These are phyloP conservation scores for Grammothele lineata DNA, from an alignment of 768 basidiomycete species.

Conservation along the genomic window DNA sequence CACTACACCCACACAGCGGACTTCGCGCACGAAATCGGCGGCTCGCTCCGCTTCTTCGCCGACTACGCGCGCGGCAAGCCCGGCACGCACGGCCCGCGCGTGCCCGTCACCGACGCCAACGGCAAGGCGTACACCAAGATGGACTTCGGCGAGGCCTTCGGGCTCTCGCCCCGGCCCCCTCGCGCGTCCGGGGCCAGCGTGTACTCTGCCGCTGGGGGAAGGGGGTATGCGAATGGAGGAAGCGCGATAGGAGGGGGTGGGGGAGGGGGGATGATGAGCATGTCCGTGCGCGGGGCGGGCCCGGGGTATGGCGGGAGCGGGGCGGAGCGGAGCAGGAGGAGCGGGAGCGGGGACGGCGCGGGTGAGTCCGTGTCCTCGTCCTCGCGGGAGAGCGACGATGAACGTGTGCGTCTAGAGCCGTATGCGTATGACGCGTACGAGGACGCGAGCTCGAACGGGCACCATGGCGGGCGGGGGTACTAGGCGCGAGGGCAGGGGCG, in stretches of 20 bases:
- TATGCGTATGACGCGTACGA: too few species aligned
- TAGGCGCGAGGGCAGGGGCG: too few species aligned
- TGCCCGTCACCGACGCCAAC: slow-evolving; percentile 17
- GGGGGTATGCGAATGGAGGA: background rate
- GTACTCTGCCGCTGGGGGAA: slow-evolving; percentile 2
- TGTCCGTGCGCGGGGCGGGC: background rate
- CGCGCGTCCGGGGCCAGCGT: slow-evolving; percentile 17
- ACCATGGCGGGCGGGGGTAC: too few species aligned
- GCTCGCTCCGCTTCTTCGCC: slow-evolving; percentile 61
- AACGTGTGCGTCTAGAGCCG: too few species aligned
- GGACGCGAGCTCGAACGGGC: too few species aligned
- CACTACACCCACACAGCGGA: slow-evolving; percentile 41
- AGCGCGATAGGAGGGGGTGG: too few species aligned
- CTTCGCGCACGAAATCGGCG: slow-evolving; percentile 59
- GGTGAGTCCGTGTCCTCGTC: slow-evolving; percentile 2
- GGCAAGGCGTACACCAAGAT: slow-evolving; percentile 25
- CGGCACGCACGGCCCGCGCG: slow-evolving; percentile 21
- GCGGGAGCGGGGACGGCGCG: background rate
- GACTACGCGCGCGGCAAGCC: slow-evolving; percentile 33
- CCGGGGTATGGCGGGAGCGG: too few species aligned
- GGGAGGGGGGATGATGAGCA: too few species aligned
- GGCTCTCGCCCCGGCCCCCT: slow-evolving; percentile 22
- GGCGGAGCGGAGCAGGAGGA: too few species aligned
- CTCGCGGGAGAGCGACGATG: too few species aligned
- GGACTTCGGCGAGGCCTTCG: slow-evolving; percentile 39